phyloP scores from a whole-genome alignment of 257 asterid species.

The Mitragyna speciosa region DNA sequence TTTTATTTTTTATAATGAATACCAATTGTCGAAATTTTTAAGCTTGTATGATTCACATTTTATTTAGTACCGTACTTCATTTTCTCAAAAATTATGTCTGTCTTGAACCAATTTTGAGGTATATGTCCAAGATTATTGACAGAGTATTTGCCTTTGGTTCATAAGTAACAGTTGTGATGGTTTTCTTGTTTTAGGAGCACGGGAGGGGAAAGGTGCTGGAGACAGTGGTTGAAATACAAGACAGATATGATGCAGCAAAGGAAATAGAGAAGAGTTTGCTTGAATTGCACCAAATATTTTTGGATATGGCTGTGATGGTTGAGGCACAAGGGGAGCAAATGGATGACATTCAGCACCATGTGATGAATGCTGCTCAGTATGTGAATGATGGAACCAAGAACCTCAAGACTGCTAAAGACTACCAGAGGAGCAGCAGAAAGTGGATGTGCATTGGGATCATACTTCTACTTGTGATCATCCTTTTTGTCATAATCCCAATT shows the following conservation, averaged over 20 bases:
- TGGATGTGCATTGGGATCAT: constrained; percentile 70
- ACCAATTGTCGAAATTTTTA: no score
- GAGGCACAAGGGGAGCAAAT: constrained; percentile 90
- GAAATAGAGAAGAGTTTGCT: constrained; percentile 86
- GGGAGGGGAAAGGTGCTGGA: constrained; percentile 82
- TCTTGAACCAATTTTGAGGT: background rate
- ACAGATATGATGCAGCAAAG: constrained; percentile 68
- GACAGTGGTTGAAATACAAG: constrained; percentile 88
- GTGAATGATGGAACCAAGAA: constrained; percentile 65
- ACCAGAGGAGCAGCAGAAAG: constrained; percentile 79
- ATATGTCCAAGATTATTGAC: no score
- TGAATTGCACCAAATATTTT: constrained; percentile 87
- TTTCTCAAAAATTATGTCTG: no score
- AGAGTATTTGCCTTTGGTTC: background rate
- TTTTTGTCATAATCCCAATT: constrained; percentile 65
- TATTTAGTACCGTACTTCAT: no score
- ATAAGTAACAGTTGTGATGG: background rate
- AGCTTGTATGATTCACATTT: no score
- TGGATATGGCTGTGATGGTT: constrained; percentile 97
- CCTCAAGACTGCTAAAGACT: constrained; percentile 65
- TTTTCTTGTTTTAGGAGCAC: constrained; percentile 51
- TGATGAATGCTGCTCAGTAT: constrained; percentile 66
- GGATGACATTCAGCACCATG: constrained; percentile 91
- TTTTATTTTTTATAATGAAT: no score
- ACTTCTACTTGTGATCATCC: constrained; percentile 58